These are phyloP conservation scores for Nasturtium officinale DNA, from an alignment of 345 rosid genomes.

Conservation along the genomic window DNA sequence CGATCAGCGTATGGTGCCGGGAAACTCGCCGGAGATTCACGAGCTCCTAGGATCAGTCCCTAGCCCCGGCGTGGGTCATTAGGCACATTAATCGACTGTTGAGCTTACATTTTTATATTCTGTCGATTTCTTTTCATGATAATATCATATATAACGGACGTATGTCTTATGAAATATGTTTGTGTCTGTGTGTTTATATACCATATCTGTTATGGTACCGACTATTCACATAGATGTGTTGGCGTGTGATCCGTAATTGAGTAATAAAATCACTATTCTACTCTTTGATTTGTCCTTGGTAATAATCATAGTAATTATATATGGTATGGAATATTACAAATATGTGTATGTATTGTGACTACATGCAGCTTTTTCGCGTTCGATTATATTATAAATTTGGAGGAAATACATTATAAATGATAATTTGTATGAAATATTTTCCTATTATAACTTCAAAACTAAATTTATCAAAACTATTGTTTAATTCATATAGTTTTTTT, in stretches of 20 bases:
- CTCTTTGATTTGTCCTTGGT: not conserved
- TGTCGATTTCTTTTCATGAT: not conserved
- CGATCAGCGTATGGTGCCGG: constrained; percentile 20
- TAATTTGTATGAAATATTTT: not conserved
- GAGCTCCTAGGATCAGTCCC: constrained; percentile 50
- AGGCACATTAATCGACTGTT: constrained; percentile 8
- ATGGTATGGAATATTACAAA: constrained; percentile 5
- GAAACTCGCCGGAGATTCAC: constrained; percentile 31
- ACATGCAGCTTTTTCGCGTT: not conserved
- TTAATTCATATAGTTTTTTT: not conserved
- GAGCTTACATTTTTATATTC: constrained; percentile 9
- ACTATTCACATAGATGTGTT: constrained; percentile 5
- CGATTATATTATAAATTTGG: not conserved
- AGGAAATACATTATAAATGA: not conserved
- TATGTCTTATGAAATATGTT: constrained; percentile 9
- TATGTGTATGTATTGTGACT: not conserved
- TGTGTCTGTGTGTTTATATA: constrained; percentile 25
- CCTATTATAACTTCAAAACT: not conserved
- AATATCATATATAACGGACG: not conserved
- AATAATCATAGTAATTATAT: no score
- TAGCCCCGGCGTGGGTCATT: constrained; percentile 61
- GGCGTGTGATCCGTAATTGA: constrained; percentile 19
- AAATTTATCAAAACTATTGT: not conserved
- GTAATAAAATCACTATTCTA: constrained; percentile 16
- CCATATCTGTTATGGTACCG: not conserved